Evolutionary conservation across 2,329 filamentous ascomycete species (phyloP), one percentile per base, ranked within the genome.

Genomic region (Penicillium sp.): DNA sequence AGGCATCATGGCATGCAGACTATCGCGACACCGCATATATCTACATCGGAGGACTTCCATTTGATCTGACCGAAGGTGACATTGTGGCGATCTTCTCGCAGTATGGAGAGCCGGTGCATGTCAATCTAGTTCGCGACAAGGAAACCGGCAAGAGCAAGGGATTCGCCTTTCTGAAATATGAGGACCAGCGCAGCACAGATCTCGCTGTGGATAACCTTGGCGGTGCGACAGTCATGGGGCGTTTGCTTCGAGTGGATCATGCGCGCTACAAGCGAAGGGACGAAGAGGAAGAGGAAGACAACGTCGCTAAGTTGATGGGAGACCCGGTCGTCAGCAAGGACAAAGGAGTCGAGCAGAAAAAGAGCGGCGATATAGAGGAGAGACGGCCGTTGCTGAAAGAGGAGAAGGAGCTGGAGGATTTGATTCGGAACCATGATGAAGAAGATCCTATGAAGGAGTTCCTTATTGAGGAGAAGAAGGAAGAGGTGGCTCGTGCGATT

Each of bases 371-470:
- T 40, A 71, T 72, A 54, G 75, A 75, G 48, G 75, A 77, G 66
- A 71, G 50, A 44, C 74, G 87, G 50, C 85, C 86, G 1, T 70
- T 88, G 74, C 70, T 95, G 10, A 86, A 83, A 53, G 91, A 96
- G 65, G 91, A 97, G 72, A 75, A 77, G 47, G 91, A 97, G 66
- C 72, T 97, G 41, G 82, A 82, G 42, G 79, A 83, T 37, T 69
- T 97, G 48, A 82, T 95, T 44, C 75, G 80, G 28, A 84, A 92
- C 13, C 87, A 95, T 56, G 93, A 97, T 57, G 91, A 96, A 19
- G 92, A 97, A 53, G 93, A 99, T 68, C 93, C 93, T 0, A 99
- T 99, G 93, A 96, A 95, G 72, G 83, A 82, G 31, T 96, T 88
- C 62, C 67, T 97, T 56, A 83, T 96, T 43, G 82, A 92, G 56